Conservation (phyloP, 306 rosid species). For the Abrus pulchellus region DNA sequence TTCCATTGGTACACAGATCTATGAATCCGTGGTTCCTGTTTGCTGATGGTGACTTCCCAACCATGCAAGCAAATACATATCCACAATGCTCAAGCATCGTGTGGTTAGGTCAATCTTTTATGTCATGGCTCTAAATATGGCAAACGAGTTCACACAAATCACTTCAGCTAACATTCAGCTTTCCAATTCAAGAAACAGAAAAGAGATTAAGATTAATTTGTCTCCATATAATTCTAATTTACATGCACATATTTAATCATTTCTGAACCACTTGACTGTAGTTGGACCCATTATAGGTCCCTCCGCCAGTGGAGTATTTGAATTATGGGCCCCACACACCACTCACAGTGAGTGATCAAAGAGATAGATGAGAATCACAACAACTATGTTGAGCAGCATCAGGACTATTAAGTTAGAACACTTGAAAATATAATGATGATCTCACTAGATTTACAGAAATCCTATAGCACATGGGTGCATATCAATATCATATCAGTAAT, state of each 20-base stretch:
- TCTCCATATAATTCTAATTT: not conserved
- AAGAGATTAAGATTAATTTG: conserved; percentile 6
- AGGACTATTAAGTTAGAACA: conserved; percentile 13
- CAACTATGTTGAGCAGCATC: conserved; percentile 8
- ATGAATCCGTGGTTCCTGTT: not conserved
- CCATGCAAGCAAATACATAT: not conserved
- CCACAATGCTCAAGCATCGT: conserved; percentile 23
- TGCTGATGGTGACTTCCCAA: conserved; percentile 19
- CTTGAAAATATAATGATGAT: conserved; percentile 34
- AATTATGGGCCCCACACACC: conserved; percentile 42
- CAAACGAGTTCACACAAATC: conserved; percentile 3
- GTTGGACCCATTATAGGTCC: conserved; percentile 41
- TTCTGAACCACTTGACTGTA: conserved; percentile 40
- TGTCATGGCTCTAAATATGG: conserved; percentile 27
- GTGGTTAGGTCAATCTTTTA: conserved; percentile 45
- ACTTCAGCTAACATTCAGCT: not conserved
- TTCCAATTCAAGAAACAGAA: conserved; percentile 11
- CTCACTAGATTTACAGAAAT: conserved; percentile 49
- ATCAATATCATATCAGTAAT: conserved; percentile 30
- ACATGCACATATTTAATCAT: not conserved
- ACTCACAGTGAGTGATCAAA: conserved; percentile 29
- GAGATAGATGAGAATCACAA: conserved; percentile 48
- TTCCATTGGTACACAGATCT: not conserved
- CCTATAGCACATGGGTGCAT: conserved; percentile 49
- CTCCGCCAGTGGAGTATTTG: conserved; percentile 22